These are phyloP conservation scores for Lecanicillium sp. DNA, from an alignment of 2,329 filamentous ascomycete species.

Conservation along the genomic window DNA sequence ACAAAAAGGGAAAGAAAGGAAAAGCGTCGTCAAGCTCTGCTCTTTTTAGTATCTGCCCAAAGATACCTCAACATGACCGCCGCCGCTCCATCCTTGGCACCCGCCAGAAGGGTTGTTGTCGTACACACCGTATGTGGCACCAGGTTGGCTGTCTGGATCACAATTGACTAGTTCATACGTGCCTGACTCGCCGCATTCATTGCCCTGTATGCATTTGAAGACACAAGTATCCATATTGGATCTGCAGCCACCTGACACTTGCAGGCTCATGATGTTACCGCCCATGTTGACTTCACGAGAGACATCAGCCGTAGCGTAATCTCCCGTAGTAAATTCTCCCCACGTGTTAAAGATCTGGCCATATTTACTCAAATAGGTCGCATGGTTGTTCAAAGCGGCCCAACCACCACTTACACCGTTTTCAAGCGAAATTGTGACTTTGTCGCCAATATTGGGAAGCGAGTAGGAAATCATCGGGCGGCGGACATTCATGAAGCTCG, in stretches of 20 bases:
- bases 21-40: too few relatives aligned
- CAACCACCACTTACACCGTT: conserved; percentile 28
- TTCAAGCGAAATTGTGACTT: conserved; percentile 27
- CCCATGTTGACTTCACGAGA: conserved; percentile 36
- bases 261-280: conserved; percentile 26
- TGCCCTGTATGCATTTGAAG: conserved; percentile 29
- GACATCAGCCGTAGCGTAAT: conserved; percentile 29
- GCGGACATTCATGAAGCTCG: conserved; percentile 18
- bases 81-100: conserved; percentile 19
- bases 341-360: conserved; percentile 34
- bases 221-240: conserved; percentile 32
- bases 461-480: conserved; percentile 25
- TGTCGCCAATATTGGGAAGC: conserved; percentile 22
- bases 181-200: conserved; percentile 22
- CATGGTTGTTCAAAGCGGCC: conserved; percentile 22
- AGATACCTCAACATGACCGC: conserved; percentile 12
- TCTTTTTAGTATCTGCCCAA: too few relatives aligned
- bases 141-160: conserved; percentile 14
- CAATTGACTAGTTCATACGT: conserved; percentile 31
- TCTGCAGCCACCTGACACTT: conserved; percentile 27
- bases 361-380: conserved; percentile 19
- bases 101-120: conserved; percentile 19
- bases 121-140: conserved; percentile 15
- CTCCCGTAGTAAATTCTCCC: conserved; percentile 32
- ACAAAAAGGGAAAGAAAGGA: too few relatives aligned